Conservation (phyloP, 257 asterid species). For the Paulownia fortunei region DNA sequence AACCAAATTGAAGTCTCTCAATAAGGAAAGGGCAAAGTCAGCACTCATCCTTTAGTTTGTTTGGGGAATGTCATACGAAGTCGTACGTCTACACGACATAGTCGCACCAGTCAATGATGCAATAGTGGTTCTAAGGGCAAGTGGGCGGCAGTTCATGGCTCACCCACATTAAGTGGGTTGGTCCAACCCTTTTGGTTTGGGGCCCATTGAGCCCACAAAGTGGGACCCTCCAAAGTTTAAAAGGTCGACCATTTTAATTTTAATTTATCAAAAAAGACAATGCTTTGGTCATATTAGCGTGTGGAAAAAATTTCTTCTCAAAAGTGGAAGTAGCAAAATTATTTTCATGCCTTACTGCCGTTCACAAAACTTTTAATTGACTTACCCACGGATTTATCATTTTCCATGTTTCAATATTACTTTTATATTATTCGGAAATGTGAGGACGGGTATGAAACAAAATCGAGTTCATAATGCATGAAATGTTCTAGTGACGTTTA, state of each 20-base stretch:
- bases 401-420: neutral
- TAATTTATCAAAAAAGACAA: neutral
- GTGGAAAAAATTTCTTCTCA: conserved; percentile 21
- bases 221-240: conserved; percentile 22
- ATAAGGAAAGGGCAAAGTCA: neutral
- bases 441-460: neutral
- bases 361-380: neutral
- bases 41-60: neutral
- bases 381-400: neutral
- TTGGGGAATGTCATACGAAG: conserved; percentile 9
- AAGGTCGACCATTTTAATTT: neutral
- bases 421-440: neutral
- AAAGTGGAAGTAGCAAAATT: neutral
- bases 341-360: conserved; percentile 1
- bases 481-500: too few relatives aligned
- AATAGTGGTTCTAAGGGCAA: conserved; percentile 18
- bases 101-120: conserved; percentile 32
- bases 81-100: conserved; percentile 24
- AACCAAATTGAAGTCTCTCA: neutral
- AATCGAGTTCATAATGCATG: too few relatives aligned
- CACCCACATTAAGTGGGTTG: conserved; percentile 28
- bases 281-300: conserved; percentile 26
- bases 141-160: conserved; percentile 33
- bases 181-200: conserved; percentile 12
- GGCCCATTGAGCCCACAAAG: conserved; percentile 13